Conservation (phyloP, 2,329 filamentous ascomycete species). For the Penicillium sp. region DNA sequence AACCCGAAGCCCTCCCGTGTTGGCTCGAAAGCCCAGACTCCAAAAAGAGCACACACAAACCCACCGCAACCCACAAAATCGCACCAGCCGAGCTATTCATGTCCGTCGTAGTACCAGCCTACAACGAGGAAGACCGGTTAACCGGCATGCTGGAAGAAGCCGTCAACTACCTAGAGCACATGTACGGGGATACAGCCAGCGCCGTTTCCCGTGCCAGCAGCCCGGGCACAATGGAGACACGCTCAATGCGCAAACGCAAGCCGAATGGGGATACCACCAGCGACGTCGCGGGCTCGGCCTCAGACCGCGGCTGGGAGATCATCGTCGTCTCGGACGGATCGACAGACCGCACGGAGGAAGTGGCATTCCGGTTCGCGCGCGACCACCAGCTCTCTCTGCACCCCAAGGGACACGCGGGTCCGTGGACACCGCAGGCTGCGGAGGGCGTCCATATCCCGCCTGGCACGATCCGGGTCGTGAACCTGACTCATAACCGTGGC, state of each 20-base stretch:
- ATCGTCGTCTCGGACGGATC: constrained; percentile 88
- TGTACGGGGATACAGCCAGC: constrained; percentile 59
- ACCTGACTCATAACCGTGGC: constrained; percentile 76
- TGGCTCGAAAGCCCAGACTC: constrained; percentile 78
- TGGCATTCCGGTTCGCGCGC: constrained; percentile 75
- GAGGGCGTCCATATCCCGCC: constrained; percentile 61
- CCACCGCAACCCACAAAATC: constrained; percentile 63
- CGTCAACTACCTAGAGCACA: constrained; percentile 75
- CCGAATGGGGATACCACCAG: constrained; percentile 35
- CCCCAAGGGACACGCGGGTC: constrained; percentile 47
- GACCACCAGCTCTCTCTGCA: constrained; percentile 58
- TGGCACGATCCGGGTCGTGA: constrained; percentile 77
- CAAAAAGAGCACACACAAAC: constrained; percentile 50
- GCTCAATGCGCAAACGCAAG: constrained; percentile 22
- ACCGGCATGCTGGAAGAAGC: constrained; percentile 86
- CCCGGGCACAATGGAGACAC: constrained; percentile 11
- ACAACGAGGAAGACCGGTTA: constrained; percentile 86
- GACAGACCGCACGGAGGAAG: constrained; percentile 73
- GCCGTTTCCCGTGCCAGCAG: neutral
- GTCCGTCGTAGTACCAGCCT: constrained; percentile 90
- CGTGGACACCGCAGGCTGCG: constrained; percentile 49
- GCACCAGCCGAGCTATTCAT: constrained; percentile 78
- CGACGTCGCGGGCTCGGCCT: constrained; percentile 31
- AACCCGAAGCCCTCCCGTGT: constrained; percentile 65
- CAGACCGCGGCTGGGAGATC: constrained; percentile 76